Evolutionary conservation across 495 filamentous ascomycete species (phyloP), one percentile per base, ranked within the genome.

Genomic region (Trichodelitschia bisporula): DNA sequence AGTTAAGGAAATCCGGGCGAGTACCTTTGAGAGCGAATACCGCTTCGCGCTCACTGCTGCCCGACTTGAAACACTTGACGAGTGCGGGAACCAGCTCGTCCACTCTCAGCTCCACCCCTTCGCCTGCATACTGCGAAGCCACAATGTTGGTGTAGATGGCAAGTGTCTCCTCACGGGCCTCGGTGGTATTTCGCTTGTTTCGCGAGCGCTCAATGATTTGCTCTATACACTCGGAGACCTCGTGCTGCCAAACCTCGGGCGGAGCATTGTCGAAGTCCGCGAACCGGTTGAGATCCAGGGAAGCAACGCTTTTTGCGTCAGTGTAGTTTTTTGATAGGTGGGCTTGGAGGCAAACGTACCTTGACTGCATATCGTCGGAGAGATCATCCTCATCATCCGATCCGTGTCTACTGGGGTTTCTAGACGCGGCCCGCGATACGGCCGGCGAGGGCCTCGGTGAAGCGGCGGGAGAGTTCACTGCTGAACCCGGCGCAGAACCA

Each of bases 161-260:
- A 30, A 89, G 56, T 14, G 66, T 65, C 29, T 67, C 61, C 43
- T 90, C 84, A 18, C 84, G 67, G 10, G 76, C 72, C 39, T 77
- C 66, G n/a, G 63, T 62, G 34, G 70, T 80, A 46, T 69, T 77
- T 32, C 74, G 66, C 58, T 92, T 97, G 46, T 69, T 77, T 32
- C 74, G 66, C 58, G 91, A 93, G 39, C 79, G 69, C 40, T 92
- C 77, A 15, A 78, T 54, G 14, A 93, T 69, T 43, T 84, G 77
- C 31, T 74, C 58, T 29, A 92, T 68, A n/a, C 68, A 63, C 40
- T 74, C 66, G 10, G 51, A 55, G 1, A 92, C 56, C 34, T 70
- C 69, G 13, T 71, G 57, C 15, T 63, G 59, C 73, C 75, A 79
- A 18, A 57, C 55, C 18, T 53, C 53, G 32, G 64, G 51, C 10